Conservation (phyloP, 2,329 filamentous ascomycete genomes). For the Verticillium albo-atrum region DNA sequence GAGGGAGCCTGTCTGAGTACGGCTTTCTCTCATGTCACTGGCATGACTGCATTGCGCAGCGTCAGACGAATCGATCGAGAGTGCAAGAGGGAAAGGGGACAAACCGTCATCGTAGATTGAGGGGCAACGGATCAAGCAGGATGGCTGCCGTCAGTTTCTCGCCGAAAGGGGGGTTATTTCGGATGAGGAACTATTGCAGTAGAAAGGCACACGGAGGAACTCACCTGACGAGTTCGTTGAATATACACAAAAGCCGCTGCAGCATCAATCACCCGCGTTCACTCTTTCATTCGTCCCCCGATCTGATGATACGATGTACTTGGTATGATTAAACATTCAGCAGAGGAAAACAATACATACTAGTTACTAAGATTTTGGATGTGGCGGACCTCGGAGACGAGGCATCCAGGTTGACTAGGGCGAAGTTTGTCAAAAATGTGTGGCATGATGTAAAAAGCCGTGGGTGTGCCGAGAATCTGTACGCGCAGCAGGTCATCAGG, state of each 20-base stretch:
- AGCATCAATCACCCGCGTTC: background rate
- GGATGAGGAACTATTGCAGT: conserved; percentile 1
- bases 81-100: background rate
- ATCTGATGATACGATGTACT: conserved; percentile 1
- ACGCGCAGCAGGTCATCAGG: conserved; percentile 1
- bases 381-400: too few species aligned
- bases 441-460: background rate
- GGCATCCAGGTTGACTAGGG: too few species aligned
- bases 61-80: background rate
- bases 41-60: background rate
- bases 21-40: background rate
- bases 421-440: background rate
- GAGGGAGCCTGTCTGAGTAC: background rate
- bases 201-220: conserved; percentile 1
- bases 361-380: background rate
- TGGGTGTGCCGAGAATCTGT: background rate
- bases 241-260: conserved; percentile 3
- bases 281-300: background rate
- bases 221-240: background rate
- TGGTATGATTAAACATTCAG: conserved; percentile 2
- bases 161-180: conserved; percentile 33
- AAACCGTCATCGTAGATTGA: conserved; percentile 40
- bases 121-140: conserved; percentile 59
- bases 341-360: conserved; percentile 8
- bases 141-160: conserved; percentile 51